A percentile compares a stretch with the other conserved stretches of the same genome.
Conservation (phyloP, 2,329 filamentous ascomycete species). For the Botrytis cinerea region DNA sequence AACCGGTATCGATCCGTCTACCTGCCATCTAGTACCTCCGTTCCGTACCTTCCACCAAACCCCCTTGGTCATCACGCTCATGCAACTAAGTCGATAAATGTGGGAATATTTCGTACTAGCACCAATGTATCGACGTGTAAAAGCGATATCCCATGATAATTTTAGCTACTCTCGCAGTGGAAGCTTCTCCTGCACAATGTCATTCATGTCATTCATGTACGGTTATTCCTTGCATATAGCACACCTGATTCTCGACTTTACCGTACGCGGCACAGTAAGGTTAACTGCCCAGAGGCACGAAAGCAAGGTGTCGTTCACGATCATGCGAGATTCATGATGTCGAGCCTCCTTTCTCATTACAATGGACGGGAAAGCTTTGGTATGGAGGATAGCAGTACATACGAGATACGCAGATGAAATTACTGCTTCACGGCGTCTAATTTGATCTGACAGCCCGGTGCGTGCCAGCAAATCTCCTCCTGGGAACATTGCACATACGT, state of each 20-base stretch:
- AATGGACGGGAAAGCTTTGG: not conserved
- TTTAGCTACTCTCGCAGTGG: constrained; percentile 1
- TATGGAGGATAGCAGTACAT: not conserved
- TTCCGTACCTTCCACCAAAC: not conserved
- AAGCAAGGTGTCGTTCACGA: not conserved
- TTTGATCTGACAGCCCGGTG: not conserved
- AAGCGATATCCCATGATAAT: constrained; percentile 1
- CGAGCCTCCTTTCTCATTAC: not conserved
- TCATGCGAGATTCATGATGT: not conserved
- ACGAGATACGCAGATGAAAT: not conserved
- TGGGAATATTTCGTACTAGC: not conserved
- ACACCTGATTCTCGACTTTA: not conserved
- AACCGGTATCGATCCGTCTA: not conserved
- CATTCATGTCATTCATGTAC: not conserved
- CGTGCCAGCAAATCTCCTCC: not conserved
- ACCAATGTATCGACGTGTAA: constrained; percentile 1
- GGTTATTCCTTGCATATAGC: constrained; percentile 10
- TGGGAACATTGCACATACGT: not conserved
- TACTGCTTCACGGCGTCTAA: not conserved
- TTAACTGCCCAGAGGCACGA: not conserved
- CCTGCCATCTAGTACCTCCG: not conserved
- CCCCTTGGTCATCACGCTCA: not conserved
- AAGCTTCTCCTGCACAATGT: constrained; percentile 4
- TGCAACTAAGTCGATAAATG: constrained; percentile 10
- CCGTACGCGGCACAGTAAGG: not conserved